phyloP scores from a whole-genome alignment of 768 basidiomycete species.

The Podaxis pistillaris region DNA sequence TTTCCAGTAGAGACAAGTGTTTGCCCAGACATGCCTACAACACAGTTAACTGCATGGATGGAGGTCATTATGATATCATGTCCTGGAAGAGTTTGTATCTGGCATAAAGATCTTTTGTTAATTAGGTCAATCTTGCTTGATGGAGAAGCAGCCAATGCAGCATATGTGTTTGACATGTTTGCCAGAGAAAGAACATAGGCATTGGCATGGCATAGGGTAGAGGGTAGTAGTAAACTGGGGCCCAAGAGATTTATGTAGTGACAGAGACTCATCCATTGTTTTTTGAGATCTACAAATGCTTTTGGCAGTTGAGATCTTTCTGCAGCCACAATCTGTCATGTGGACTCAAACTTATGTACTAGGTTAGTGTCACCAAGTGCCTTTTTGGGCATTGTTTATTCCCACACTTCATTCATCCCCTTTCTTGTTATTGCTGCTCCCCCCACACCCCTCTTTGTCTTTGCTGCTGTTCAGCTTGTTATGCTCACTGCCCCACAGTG shows the following conservation, averaged over 20 bases:
- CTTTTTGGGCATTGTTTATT: background rate
- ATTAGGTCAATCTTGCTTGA: slow-evolving; percentile 68
- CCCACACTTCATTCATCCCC: background rate
- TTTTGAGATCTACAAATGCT: background rate
- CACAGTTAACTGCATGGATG: slow-evolving; percentile 40
- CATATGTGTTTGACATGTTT: slow-evolving; percentile 39
- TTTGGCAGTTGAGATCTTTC: background rate
- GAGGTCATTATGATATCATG: slow-evolving; percentile 59
- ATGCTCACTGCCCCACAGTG: slow-evolving; percentile 27
- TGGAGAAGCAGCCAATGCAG: slow-evolving; percentile 60
- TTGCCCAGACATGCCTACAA: slow-evolving; percentile 40
- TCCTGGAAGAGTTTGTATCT: slow-evolving; percentile 47
- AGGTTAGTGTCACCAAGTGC: background rate
- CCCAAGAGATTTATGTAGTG: background rate
- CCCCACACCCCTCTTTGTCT: slow-evolving; percentile 15
- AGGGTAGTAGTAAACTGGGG: background rate
- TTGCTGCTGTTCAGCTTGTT: slow-evolving; percentile 17
- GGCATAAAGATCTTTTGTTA: slow-evolving; percentile 54
- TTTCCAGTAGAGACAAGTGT: slow-evolving; percentile 64
- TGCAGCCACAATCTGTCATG: background rate
- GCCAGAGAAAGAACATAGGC: slow-evolving; percentile 66
- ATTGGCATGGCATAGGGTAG: slow-evolving; percentile 11
- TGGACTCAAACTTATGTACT: background rate
- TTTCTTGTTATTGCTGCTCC: background rate
- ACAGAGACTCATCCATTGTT: slow-evolving; percentile 7